phyloP scores from a whole-genome alignment of 108 stramenopile species.

The Pseudonitzschia pungens region DNA sequence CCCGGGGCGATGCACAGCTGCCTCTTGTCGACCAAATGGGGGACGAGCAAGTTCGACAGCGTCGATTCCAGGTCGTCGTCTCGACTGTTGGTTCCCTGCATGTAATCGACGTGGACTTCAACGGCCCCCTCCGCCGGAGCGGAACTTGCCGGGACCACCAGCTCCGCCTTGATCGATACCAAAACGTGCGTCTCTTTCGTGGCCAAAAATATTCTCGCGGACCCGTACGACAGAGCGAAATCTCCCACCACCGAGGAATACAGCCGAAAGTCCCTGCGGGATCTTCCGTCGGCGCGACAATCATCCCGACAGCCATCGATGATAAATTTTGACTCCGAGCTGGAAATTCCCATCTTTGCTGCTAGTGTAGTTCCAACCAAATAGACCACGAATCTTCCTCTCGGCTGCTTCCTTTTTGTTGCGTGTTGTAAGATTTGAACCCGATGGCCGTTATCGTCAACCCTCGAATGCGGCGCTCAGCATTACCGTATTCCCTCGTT shows the following conservation, averaged over 20 bases:
- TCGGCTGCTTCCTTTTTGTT: no score
- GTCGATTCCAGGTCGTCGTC: conserved; percentile 50
- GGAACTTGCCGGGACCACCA: conserved; percentile 52
- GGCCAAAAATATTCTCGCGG: conserved; percentile 59
- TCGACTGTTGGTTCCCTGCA: conserved; percentile 27
- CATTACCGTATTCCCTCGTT: no score
- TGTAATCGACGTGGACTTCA: conserved; percentile 59
- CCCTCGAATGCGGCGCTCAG: no score
- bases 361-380: no score
- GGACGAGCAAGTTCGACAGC: conserved; percentile 49
- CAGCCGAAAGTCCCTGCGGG: conserved; percentile 46
- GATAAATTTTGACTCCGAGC: conserved; percentile 66
- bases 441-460: no score
- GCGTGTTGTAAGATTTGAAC: no score
- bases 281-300: conserved; percentile 67
- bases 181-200: conserved; percentile 62
- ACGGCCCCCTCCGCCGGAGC: conserved; percentile 55
- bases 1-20: conserved; percentile 54
- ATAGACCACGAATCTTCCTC: no score
- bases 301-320: conserved; percentile 64
- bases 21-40: conserved; percentile 49
- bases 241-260: conserved; percentile 37
- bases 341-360: conserved; percentile 37
- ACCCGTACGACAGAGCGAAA: conserved; percentile 68
- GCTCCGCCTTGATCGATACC: conserved; percentile 69